These are phyloP conservation scores for Xerocomus nothofagi DNA, from an alignment of 1,284 basidiomycete genomes.

Conservation along the genomic window DNA sequence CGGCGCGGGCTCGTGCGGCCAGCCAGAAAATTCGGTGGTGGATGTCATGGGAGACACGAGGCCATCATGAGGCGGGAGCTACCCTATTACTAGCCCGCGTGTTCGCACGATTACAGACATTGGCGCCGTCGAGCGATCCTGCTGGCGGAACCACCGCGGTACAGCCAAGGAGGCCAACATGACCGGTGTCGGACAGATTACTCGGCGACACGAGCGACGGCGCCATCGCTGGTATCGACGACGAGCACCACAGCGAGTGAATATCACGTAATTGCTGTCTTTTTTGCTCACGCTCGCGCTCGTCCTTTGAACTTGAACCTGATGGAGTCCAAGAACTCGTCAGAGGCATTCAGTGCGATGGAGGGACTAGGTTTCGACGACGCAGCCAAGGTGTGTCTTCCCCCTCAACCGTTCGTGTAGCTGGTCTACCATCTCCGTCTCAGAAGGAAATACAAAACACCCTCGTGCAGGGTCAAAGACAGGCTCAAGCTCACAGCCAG, in stretches of 20 bases:
- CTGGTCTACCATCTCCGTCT: not conserved
- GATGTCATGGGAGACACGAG: conserved; percentile 47
- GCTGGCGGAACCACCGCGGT: not conserved
- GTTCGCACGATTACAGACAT: conserved; percentile 32
- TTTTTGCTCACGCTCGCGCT: conserved; percentile 32
- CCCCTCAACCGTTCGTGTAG: conserved; percentile 1
- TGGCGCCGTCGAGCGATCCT: conserved; percentile 17
- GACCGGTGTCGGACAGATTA: conserved; percentile 4
- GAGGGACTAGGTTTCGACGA: conserved; percentile 76
- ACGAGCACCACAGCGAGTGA: conserved; percentile 6
- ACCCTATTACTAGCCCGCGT: conserved; percentile 29
- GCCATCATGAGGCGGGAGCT: conserved; percentile 36
- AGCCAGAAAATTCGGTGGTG: conserved; percentile 38
- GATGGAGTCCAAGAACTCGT: conserved; percentile 31
- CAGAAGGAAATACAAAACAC: conserved; percentile 86
- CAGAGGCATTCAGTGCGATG: conserved; percentile 41
- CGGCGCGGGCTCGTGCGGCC: conserved; percentile 50
- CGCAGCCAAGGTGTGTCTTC: conserved; percentile 61
- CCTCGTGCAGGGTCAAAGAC: conserved; percentile 74
- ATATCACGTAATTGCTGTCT: conserved; percentile 28
- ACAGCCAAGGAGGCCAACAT: conserved; percentile 5
- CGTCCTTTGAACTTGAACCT: not conserved
- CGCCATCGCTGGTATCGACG: conserved; percentile 14
- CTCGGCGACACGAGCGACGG: conserved; percentile 8
- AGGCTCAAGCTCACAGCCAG: conserved; percentile 77